Base-by-base conservation (phyloP, 495 filamentous ascomycete genomes). In the Lentithecium fluviatile region DNA sequence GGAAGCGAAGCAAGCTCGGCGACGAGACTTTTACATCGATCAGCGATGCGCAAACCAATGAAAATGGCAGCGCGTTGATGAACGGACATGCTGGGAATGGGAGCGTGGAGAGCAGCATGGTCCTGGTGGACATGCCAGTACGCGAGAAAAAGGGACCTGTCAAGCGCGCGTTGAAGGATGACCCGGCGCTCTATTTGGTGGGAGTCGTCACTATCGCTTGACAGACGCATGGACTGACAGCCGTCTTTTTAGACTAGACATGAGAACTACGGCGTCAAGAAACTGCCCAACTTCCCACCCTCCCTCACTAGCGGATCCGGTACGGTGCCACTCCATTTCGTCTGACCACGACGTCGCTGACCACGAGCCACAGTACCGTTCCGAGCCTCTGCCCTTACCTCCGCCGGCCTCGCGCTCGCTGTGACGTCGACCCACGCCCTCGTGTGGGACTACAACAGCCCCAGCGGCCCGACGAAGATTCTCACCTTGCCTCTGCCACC, bases 211-310 rank as follows among this genome's bases (percentile, higher is more conserved):
- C 46, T 6, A 6, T 42, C 8, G 12, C 2, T 13, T 5, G n/a
- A 34, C 5, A 2, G 8, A 19, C 24, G 34, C 6, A 24, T 48
- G 61, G 4, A 32, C 61, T 64, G 36, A 64, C 53, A 7, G 13
- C 4, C 17, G 21, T 21, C 15, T 25, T 15, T 56, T 8, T 52
- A 96, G 91, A 92, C 91, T 17, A 87, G 85, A 70, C 97, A 90
- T 66, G 85, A 88, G 69, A 89, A 87, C 55, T 97, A 94, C 68
- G 85, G 82, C 32, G 91, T 97, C 34, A 88, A 88, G 55, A 88
- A 89, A 68, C 83, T 97, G 24, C 88, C 91, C 52, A 83, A 84
- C 37, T 77, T 95, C 20, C 91, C 92, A 42, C 84, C 91, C 57
- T 80, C 83, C 54, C 78, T 96, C 21, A 45, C 61, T 17, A 51